Evolutionary conservation across 257 asterid species (phyloP).

Genomic region (Nemophila menziesii): DNA sequence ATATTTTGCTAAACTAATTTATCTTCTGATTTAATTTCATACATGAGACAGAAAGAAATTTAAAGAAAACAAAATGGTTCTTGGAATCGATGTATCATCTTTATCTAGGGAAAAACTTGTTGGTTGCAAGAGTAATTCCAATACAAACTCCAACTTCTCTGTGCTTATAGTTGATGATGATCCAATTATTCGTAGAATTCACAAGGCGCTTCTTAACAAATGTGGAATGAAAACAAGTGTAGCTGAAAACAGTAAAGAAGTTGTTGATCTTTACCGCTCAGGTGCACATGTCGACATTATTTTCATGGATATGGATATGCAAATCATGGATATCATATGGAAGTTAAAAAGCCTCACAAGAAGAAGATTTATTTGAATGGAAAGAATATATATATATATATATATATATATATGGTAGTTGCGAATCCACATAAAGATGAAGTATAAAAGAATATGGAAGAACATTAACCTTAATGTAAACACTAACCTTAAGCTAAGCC

Average conservation of each 20-base stretch:
- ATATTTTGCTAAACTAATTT: no score
- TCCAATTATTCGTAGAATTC: constrained; percentile 15
- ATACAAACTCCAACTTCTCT: constrained; percentile 7
- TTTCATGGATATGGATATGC: constrained; percentile 52
- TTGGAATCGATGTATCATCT: neutral
- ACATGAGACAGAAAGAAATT: no score
- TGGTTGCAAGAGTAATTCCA: neutral
- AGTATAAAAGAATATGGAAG: no score
- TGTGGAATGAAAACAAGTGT: constrained; percentile 21
- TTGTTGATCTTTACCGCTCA: constrained; percentile 22
- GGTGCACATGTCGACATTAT: constrained; percentile 32
- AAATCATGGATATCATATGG: constrained; percentile 36
- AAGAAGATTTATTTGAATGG: no score
- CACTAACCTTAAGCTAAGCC: no score
- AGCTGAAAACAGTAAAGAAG: constrained; percentile 35
- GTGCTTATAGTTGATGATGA: constrained; percentile 50
- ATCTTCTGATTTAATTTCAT: no score
- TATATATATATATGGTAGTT: no score
- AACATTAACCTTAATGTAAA: no score
- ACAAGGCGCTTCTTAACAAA: constrained; percentile 13
- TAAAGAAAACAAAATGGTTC: neutral
- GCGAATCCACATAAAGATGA: no score
- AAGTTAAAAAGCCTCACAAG: no score
- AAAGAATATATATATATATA: no score
- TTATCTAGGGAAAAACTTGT: neutral